Evolutionary conservation across 164 flowering plant genomes (phyloP).

Genomic region (Magnolia kwangsiensis): DNA sequence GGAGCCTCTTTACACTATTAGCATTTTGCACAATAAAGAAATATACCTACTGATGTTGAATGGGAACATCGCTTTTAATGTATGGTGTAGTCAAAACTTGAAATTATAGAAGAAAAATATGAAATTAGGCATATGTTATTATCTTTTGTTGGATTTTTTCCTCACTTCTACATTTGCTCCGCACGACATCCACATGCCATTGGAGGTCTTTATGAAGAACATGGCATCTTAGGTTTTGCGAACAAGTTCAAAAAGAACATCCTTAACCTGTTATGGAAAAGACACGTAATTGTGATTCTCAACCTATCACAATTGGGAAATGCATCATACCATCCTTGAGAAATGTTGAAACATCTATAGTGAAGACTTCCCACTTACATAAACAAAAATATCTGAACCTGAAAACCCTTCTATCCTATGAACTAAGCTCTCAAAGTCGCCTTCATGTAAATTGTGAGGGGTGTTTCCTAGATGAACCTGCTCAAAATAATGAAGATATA

Average conservation of each 20-base stretch:
- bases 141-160: too few relatives aligned
- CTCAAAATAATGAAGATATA: slow-evolving; percentile 7
- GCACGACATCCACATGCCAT: slow-evolving; percentile 85
- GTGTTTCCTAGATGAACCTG: slow-evolving; percentile 99
- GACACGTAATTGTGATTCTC: not conserved
- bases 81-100: too few relatives aligned
- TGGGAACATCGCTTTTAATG: too few relatives aligned
- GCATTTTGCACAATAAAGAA: too few relatives aligned
- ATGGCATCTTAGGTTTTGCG: slow-evolving; percentile 98
- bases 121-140: too few relatives aligned
- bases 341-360: not conserved
- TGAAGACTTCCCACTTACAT: slow-evolving; percentile 51
- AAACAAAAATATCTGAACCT: slow-evolving; percentile 93
- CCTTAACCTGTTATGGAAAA: slow-evolving; percentile 67
- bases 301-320: not conserved
- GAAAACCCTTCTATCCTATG: slow-evolving; percentile 88
- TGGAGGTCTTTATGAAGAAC: slow-evolving; percentile 62
- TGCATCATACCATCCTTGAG: not conserved
- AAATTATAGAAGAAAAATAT: too few relatives aligned
- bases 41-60: too few relatives aligned
- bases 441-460: slow-evolving; percentile 84
- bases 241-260: slow-evolving; percentile 94
- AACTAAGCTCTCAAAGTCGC: slow-evolving; percentile 80
- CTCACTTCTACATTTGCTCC: slow-evolving; percentile 52
- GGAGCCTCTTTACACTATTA: too few relatives aligned